phyloP scores from a whole-genome alignment of 805 yeast species.

The Cyberlindnera misumaiensis region DNA sequence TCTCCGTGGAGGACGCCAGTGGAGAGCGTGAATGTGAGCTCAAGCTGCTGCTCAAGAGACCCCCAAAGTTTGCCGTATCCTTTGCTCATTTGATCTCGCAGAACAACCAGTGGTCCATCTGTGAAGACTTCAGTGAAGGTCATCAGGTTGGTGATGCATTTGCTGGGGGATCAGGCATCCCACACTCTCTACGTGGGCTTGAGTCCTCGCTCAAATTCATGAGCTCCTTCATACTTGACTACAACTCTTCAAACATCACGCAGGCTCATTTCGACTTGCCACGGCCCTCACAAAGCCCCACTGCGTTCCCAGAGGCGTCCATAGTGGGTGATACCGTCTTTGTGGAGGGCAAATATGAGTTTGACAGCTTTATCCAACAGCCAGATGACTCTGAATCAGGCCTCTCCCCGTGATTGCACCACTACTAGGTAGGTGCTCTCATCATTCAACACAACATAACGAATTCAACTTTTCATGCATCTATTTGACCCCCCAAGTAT shows the following conservation, averaged over 20 bases:
- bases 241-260: slow-evolving; percentile 29
- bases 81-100: slow-evolving; percentile 48
- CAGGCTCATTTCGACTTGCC: slow-evolving; percentile 20
- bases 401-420: not conserved
- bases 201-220: slow-evolving; percentile 44
- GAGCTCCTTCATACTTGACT: slow-evolving; percentile 46
- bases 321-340: not conserved
- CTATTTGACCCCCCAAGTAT: not conserved
- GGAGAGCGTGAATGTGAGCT: slow-evolving; percentile 35
- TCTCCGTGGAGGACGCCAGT: slow-evolving; percentile 30
- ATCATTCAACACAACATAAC: too few species aligned
- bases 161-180: slow-evolving; percentile 53
- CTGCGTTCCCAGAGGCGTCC: slow-evolving; percentile 5
- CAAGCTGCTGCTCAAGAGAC: slow-evolving; percentile 42
- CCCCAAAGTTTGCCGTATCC: slow-evolving; percentile 76
- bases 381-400: slow-evolving; percentile 8
- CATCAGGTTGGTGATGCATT: slow-evolving; percentile 71
- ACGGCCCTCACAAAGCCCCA: slow-evolving; percentile 15
- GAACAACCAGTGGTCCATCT: slow-evolving; percentile 69
- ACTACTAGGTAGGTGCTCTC: too few species aligned
- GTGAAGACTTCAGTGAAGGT: slow-evolving; percentile 81
- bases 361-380: slow-evolving; percentile 13
- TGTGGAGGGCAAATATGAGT: slow-evolving; percentile 7
- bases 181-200: slow-evolving; percentile 63
- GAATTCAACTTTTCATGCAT: not conserved